Base-by-base conservation (phyloP, 805 yeast species). In the Teunomyces panamensis region DNA sequence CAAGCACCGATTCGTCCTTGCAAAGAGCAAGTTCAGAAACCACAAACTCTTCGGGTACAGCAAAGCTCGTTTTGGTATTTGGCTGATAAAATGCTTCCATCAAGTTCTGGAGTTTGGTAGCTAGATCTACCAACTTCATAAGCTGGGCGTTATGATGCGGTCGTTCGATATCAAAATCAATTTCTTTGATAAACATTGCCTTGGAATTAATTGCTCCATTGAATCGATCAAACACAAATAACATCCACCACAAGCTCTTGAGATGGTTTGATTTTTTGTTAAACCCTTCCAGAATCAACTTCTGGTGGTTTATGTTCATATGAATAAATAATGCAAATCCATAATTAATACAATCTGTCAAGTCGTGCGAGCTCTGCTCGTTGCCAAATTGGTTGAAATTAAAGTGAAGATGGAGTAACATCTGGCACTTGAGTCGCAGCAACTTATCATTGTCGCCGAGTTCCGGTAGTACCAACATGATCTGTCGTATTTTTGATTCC, bases 401-500 rank as follows among this genome's bases (percentile, higher is more conserved):
- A 43, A 58, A 63, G 50, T 62, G 69, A 28, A 63, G 46, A 20
- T 57, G 45, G 11, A 68, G 54, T 5, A 68, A 50, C 9, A 63
- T 43, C 50, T 53, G 55, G 11, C 60, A 62, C 6, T 54, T 57
- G 26, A 61, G 39, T 30, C 63, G 36, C n/a, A 53, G 51, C 28
- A 66, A 50, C 46, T 57, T 60, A 47, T 66, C 69, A 30, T 55
- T 53, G 45, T 67, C 71, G 9, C 73, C 73, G 10, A 68, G 50
- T 39, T 63, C 64, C 3, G 65, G 63, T 9, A 65, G 49, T 4
- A 66, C 44, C 24, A 62, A 44, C 10, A 62, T 16, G n/a, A 68
- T 33, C 49, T 68, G 74, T 17, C 73, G 54, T n/a, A 69, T 60
- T 48, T 68, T 69, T 32, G 49, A 42, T 14, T 69, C 72, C 34